phyloP scores from a whole-genome alignment of 345 rosid species.

The Erodium maritimum region DNA sequence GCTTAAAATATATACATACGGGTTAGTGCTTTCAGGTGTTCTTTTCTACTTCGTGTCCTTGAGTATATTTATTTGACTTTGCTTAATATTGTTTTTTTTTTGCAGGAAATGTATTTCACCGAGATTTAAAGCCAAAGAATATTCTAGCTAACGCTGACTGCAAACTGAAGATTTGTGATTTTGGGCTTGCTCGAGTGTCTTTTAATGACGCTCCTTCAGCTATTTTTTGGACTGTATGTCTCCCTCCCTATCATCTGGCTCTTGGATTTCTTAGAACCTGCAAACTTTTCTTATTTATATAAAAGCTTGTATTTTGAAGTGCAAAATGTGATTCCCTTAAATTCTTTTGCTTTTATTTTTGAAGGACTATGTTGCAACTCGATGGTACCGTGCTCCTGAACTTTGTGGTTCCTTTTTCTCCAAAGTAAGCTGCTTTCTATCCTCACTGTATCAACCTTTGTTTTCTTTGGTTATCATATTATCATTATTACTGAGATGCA shows the following conservation, averaged over 20 bases:
- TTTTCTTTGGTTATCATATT: background rate
- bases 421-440: slow-evolving; percentile 44
- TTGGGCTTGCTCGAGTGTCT: slow-evolving; percentile 95
- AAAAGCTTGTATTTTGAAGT: too few species aligned
- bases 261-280: too few species aligned
- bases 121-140: slow-evolving; percentile 96
- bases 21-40: slow-evolving; percentile 31
- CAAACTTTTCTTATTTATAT: too few species aligned
- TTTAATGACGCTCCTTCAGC: slow-evolving; percentile 95
- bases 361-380: slow-evolving; percentile 97
- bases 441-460: slow-evolving; percentile 5
- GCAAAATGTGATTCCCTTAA: background rate
- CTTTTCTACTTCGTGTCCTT: slow-evolving; percentile 10
- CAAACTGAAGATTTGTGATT: slow-evolving; percentile 94
- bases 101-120: slow-evolving; percentile 91
- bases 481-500: background rate
- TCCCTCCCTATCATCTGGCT: too few species aligned
- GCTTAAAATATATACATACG: slow-evolving; percentile 83
- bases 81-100: slow-evolving; percentile 4
- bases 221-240: slow-evolving; percentile 89
- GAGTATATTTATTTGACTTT: background rate
- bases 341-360: slow-evolving; percentile 1
- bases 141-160: slow-evolving; percentile 97
- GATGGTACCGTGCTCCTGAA: slow-evolving; percentile 99
- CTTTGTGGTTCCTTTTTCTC: slow-evolving; percentile 97